These are phyloP conservation scores for Plasmodium berghei DNA, from an alignment of 169 alveolate species.

Conservation along the genomic window DNA sequence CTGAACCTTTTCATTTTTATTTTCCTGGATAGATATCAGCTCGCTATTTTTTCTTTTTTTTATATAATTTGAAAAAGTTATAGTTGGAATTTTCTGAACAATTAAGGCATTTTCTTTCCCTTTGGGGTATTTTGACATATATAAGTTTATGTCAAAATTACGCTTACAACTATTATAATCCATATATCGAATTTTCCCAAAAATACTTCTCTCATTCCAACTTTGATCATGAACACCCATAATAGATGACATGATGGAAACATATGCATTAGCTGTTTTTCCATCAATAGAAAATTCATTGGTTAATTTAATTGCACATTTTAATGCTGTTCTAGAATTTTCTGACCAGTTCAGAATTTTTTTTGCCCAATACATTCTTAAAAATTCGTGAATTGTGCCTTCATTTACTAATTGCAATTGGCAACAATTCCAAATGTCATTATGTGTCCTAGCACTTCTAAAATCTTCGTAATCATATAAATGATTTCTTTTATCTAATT, in stretches of 20 bases:
- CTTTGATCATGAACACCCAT: conserved; percentile 86
- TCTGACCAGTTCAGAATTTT: conserved; percentile 87
- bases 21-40: neutral
- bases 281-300: conserved; percentile 84
- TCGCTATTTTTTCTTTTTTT: conserved; percentile 34
- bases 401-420: conserved; percentile 83
- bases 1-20: neutral
- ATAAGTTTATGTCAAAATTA: conserved; percentile 77
- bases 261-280: conserved; percentile 86
- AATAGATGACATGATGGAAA: conserved; percentile 86
- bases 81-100: conserved; percentile 69
- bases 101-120: conserved; percentile 66
- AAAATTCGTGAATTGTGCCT: conserved; percentile 87
- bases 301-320: conserved; percentile 81
- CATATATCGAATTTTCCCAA: conserved; percentile 87
- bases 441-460: conserved; percentile 86
- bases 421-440: conserved; percentile 87
- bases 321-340: conserved; percentile 81
- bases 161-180: conserved; percentile 84
- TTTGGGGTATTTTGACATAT: conserved; percentile 73
- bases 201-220: conserved; percentile 84
- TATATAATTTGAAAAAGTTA: conserved; percentile 40
- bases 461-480: conserved; percentile 76
- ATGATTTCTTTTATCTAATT: conserved; percentile 82
- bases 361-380: conserved; percentile 89